Base-by-base conservation (phyloP, 2,329 filamentous ascomycete genomes). In the Colletotrichum higginsianum region DNA sequence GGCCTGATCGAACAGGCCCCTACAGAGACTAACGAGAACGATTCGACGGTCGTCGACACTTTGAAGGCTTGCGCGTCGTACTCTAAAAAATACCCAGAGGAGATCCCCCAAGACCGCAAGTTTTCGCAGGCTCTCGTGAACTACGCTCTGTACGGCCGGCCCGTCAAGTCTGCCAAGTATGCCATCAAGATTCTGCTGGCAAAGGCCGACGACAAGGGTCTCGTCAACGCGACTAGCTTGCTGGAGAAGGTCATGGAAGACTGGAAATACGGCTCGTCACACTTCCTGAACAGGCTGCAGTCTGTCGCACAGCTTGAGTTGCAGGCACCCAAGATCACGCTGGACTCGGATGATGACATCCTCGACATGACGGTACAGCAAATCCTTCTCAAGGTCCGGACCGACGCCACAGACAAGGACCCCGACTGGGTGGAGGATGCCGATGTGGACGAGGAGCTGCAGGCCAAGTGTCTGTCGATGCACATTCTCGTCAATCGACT, bases 21-120 rank as follows among this genome's bases (percentile, higher is more conserved):
- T 0, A 91, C 90, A 4, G 86, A 89, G 23, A 90, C 86, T 21
- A 89, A 89, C 63, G 79, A 87, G 2, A 95, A 95, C 73, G 93
- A 96, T 64, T 81, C 90, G 1, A 87, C 89, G 3, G 92, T 94
- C n/a, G 94, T 96, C 15, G 94, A 98, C 77, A 96, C 96, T 2
- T 86, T 99, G 70, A 98, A 97, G 80, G 96, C 97, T 3, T 98
- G 96, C 79, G 93, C 96, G 12, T 94, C 93, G 2, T 99, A 98
- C 80, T 94, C 95, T 1, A 92, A 92, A 77, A 95, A 92, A 76
- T 96, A 97, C 75, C 92, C 96, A 0, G 87, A 91, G 13, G 95
- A 98, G 72, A 89, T 99, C 64, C 93, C 94, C 1, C 89, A 90
- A 71, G 93, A 97, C 73, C 90, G 92, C 67, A 93, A 93, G 75